phyloP scores from a whole-genome alignment of 352 stramenopile genomes.

The Globisporangium abappressorium region DNA sequence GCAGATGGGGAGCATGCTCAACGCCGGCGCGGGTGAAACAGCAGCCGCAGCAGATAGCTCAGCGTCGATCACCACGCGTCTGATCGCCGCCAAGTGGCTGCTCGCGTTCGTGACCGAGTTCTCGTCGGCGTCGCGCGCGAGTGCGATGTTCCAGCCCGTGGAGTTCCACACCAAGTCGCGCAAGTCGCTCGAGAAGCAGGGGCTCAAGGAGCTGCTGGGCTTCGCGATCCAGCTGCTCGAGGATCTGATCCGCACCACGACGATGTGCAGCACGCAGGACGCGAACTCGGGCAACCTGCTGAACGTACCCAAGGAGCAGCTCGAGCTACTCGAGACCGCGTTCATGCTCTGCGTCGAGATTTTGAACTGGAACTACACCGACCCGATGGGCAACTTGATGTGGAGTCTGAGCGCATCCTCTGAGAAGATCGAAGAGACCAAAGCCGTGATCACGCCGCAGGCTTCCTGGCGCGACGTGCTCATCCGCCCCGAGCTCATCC shows the following conservation, averaged over 20 bases:
- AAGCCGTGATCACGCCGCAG: slow-evolving; percentile 49
- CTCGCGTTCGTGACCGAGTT: slow-evolving; percentile 86
- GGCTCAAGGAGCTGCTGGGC: slow-evolving; percentile 57
- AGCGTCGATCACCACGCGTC: slow-evolving; percentile 31
- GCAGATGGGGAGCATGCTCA: slow-evolving; percentile 73
- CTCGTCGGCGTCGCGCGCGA: slow-evolving; percentile 70
- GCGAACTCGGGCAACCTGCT: slow-evolving; percentile 16
- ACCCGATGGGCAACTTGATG: slow-evolving; percentile 57
- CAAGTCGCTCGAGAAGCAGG: slow-evolving; percentile 53
- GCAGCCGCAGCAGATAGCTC: background rate
- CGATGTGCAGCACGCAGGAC: slow-evolving; percentile 36
- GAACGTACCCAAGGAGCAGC: slow-evolving; percentile 50
- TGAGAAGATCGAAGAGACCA: slow-evolving; percentile 29
- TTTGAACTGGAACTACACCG: slow-evolving; percentile 76
- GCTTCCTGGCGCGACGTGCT: slow-evolving; percentile 69
- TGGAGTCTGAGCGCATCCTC: slow-evolving; percentile 53
- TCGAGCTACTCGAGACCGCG: slow-evolving; percentile 71
- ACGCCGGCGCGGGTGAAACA: slow-evolving; percentile 10
- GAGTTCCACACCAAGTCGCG: slow-evolving; percentile 82
- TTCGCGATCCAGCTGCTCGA: slow-evolving; percentile 65
- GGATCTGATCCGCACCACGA: slow-evolving; percentile 70
- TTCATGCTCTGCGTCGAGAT: slow-evolving; percentile 79
- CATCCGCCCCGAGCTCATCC: slow-evolving; percentile 68
- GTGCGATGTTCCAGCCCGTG: slow-evolving; percentile 77
- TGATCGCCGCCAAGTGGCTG: slow-evolving; percentile 79